Conservation (phyloP, 192 early-diverging fungal genomes). For the Rhizophagus clarus region DNA sequence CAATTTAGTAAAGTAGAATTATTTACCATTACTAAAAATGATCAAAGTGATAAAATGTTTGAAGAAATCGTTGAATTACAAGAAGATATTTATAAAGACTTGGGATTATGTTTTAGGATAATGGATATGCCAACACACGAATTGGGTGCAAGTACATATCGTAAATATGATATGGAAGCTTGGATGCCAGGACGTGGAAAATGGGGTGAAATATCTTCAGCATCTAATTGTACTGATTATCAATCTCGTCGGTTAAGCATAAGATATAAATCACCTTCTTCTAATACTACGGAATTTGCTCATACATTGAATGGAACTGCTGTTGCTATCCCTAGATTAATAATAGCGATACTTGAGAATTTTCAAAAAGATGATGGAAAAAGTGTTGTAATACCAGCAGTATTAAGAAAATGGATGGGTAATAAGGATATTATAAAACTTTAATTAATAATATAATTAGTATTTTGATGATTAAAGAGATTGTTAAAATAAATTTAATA, state of each 20-base stretch:
- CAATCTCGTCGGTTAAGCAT: slow-evolving; percentile 86
- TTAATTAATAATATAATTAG: background rate
- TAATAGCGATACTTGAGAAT: slow-evolving; percentile 86
- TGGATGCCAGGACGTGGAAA: slow-evolving; percentile 91
- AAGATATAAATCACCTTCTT: slow-evolving; percentile 51
- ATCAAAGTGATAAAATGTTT: slow-evolving; percentile 67
- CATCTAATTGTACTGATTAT: slow-evolving; percentile 93
- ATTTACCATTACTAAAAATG: slow-evolving; percentile 70
- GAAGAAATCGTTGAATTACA: slow-evolving; percentile 76
- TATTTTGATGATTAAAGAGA: too few relatives aligned
- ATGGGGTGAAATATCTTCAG: slow-evolving; percentile 89
- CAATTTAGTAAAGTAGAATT: slow-evolving; percentile 96
- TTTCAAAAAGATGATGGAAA: slow-evolving; percentile 71
- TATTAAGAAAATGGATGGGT: slow-evolving; percentile 73
- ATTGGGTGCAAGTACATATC: slow-evolving; percentile 87
- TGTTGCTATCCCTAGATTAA: slow-evolving; percentile 84
- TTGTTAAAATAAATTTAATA: too few relatives aligned
- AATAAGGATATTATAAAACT: slow-evolving; percentile 42
- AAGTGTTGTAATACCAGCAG: slow-evolving; percentile 67
- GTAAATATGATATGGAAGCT: slow-evolving; percentile 93
- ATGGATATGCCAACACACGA: slow-evolving; percentile 93
- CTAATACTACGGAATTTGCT: slow-evolving; percentile 63
- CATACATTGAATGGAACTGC: slow-evolving; percentile 95
- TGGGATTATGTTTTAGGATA: slow-evolving; percentile 80
- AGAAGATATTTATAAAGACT: slow-evolving; percentile 67